phyloP scores from a whole-genome alignment of 371 early-diverging fungal species.

The Lichtheimia corymbifera region DNA sequence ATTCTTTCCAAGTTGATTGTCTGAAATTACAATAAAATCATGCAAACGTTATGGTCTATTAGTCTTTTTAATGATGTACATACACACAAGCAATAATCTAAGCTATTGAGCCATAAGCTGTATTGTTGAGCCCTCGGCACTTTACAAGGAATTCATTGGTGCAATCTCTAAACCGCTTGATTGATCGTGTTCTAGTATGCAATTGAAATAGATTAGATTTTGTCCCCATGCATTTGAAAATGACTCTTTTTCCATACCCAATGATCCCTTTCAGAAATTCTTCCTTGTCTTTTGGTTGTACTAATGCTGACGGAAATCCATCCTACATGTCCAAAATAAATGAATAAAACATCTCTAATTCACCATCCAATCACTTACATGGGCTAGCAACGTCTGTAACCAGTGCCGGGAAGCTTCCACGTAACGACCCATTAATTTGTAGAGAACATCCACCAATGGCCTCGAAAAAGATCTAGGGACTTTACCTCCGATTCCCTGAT shows the following conservation, averaged over 20 bases:
- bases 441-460: slow-evolving; percentile 63
- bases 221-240: not conserved
- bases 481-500: slow-evolving; percentile 69
- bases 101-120: slow-evolving; percentile 14
- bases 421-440: slow-evolving; percentile 60
- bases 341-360: too few relatives aligned
- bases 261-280: slow-evolving; percentile 60
- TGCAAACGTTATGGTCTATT: too few relatives aligned
- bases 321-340: slow-evolving; percentile 31
- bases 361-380: slow-evolving; percentile 29
- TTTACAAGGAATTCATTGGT: slow-evolving; percentile 60
- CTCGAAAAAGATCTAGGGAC: slow-evolving; percentile 72
- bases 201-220: not conserved
- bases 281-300: slow-evolving; percentile 57
- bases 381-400: slow-evolving; percentile 57
- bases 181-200: slow-evolving; percentile 50
- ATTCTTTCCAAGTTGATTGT: slow-evolving; percentile 56
- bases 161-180: slow-evolving; percentile 59
- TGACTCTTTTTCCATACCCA: slow-evolving; percentile 37
- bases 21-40: slow-evolving; percentile 35
- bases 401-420: slow-evolving; percentile 52
- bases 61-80: too few relatives aligned
- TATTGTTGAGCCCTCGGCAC: slow-evolving; percentile 64
- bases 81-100: not conserved
- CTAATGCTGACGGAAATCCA: slow-evolving; percentile 65